phyloP scores from a whole-genome alignment of 805 yeast genomes.

The Priceomyces castillae region DNA sequence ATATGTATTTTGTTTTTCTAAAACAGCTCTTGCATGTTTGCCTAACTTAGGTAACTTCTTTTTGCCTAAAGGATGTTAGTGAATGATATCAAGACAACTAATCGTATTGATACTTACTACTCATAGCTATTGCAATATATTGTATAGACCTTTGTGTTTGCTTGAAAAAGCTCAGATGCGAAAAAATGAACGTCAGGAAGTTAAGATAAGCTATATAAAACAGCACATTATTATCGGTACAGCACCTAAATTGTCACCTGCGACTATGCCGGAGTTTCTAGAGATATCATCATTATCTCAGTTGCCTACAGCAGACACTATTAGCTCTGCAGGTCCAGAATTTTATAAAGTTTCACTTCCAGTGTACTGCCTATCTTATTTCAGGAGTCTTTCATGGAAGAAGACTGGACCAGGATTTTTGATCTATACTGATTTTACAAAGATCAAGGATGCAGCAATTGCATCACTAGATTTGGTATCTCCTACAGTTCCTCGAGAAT shows the following conservation, averaged over 20 bases:
- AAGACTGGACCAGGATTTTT: slow-evolving; percentile 11
- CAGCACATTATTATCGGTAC: too few species aligned
- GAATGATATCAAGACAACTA: not conserved
- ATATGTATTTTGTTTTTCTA: slow-evolving; percentile 5
- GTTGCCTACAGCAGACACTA: slow-evolving; percentile 7
- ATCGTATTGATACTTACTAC: not conserved
- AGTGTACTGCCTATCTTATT: slow-evolving; percentile 10
- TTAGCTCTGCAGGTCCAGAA: not conserved
- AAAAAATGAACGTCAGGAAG: not conserved
- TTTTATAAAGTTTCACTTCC: slow-evolving; percentile 11
- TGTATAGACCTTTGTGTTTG: too few species aligned
- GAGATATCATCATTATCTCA: slow-evolving; percentile 6
- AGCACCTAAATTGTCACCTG: not conserved
- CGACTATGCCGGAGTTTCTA: not conserved
- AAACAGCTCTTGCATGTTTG: not conserved
- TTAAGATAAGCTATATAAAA: too few species aligned
- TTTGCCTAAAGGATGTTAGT: slow-evolving; percentile 3
- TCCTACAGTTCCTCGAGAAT: slow-evolving; percentile 3
- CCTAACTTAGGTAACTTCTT: slow-evolving; percentile 5
- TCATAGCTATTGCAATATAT: not conserved
- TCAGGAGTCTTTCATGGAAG: slow-evolving; percentile 9
- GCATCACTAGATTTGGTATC: slow-evolving; percentile 3
- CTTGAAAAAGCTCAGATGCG: not conserved
- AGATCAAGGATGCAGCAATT: slow-evolving; percentile 6
- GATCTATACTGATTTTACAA: slow-evolving; percentile 14